These are phyloP conservation scores for Aaosphaeria pasadenensis DNA, from an alignment of 2,329 filamentous ascomycete species.

Conservation along the genomic window DNA sequence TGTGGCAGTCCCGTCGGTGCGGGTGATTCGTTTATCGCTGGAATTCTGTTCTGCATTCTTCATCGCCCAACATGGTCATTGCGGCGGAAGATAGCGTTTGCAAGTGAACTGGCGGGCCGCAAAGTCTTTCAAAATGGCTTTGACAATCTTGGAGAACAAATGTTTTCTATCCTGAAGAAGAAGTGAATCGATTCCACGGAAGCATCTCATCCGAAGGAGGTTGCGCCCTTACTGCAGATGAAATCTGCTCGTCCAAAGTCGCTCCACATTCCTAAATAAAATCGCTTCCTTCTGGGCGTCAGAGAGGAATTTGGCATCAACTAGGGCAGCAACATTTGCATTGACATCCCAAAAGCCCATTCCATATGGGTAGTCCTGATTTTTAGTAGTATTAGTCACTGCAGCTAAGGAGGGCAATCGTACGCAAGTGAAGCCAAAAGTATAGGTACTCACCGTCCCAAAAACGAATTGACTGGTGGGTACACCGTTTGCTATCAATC, in stretches of 20 bases:
- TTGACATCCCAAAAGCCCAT: conserved; percentile 37
- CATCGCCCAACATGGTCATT: conserved; percentile 52
- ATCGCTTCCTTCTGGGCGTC: conserved; percentile 23
- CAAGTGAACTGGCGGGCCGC: conserved; percentile 63
- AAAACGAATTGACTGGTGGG: conserved; percentile 31
- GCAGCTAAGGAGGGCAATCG: neutral
- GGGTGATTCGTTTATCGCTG: conserved; percentile 73
- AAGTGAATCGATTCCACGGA: too few relatives aligned
- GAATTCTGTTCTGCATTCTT: conserved; percentile 62
- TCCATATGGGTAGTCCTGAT: conserved; percentile 35
- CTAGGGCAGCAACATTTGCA: conserved; percentile 29
- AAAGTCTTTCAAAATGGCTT: conserved; percentile 70
- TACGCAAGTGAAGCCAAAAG: neutral
- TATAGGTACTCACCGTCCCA: conserved; percentile 28
- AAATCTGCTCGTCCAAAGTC: conserved; percentile 16
- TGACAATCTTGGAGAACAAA: conserved; percentile 9
- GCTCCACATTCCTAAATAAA: conserved; percentile 23
- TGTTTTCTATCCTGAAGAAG: neutral
- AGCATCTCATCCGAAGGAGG: too few relatives aligned
- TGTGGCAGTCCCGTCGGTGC: conserved; percentile 63
- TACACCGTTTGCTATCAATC: conserved; percentile 30
- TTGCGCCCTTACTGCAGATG: too few relatives aligned
- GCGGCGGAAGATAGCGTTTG: conserved; percentile 54
- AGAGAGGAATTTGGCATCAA: conserved; percentile 16
- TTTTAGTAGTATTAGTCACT: neutral